Evolutionary conservation across 257 asterid species (phyloP).

Genomic region (Solanum appendiculatum): DNA sequence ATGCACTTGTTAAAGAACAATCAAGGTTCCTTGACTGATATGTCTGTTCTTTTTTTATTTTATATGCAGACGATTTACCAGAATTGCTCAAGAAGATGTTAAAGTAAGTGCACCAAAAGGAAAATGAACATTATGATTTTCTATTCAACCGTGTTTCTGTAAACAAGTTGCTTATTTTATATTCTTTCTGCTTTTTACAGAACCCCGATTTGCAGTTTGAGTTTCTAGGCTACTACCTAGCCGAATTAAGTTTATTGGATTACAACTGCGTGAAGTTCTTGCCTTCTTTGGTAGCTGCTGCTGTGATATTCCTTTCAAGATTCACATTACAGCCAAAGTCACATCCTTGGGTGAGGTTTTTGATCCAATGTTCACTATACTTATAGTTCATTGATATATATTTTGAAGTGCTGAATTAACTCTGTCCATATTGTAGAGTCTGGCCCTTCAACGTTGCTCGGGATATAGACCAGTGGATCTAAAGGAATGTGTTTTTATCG

Average conservation of each 20-base stretch:
- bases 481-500: conserved; percentile 50
- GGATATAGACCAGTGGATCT: conserved; percentile 60
- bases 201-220: conserved; percentile 44
- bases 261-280: conserved; percentile 60
- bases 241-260: conserved; percentile 76
- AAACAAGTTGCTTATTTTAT: background rate
- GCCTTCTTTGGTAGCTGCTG: conserved; percentile 81
- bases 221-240: conserved; percentile 69
- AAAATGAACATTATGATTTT: background rate
- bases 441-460: conserved; percentile 24
- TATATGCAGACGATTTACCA: conserved; percentile 28
- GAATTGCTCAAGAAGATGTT: conserved; percentile 42
- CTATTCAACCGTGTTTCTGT: background rate
- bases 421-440: conserved; percentile 11
- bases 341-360: conserved; percentile 64
- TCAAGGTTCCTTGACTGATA: background rate
- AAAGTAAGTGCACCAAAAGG: conserved; percentile 22
- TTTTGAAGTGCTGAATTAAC: background rate
- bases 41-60: background rate
- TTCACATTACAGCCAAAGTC: conserved; percentile 45
- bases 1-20: background rate
- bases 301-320: conserved; percentile 61
- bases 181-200: conserved; percentile 19
- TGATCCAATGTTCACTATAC: background rate
- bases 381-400: background rate